Conservation (phyloP, 352 stramenopile genomes). For the Globisporangium acanthophoron region DNA sequence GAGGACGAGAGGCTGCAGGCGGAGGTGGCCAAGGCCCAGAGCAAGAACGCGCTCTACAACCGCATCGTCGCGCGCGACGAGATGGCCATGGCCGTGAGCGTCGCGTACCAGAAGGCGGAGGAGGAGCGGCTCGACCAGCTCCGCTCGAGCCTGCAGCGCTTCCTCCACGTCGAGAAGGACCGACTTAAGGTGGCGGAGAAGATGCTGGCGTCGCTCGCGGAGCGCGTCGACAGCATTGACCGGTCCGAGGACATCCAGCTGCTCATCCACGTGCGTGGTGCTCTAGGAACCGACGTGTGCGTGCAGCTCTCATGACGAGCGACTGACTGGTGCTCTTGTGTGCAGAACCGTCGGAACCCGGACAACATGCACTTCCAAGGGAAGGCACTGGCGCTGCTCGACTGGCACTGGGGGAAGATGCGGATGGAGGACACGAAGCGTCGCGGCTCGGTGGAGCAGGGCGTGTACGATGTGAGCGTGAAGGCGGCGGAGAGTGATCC, state of each 20-base stretch:
- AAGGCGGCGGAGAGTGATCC: background rate
- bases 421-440: slow-evolving; percentile 20
- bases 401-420: slow-evolving; percentile 80
- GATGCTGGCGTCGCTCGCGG: slow-evolving; percentile 51
- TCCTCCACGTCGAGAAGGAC: slow-evolving; percentile 75
- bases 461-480: slow-evolving; percentile 7
- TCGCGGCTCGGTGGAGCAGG: slow-evolving; percentile 13
- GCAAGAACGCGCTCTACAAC: slow-evolving; percentile 79
- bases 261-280: slow-evolving; percentile 50
- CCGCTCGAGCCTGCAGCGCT: slow-evolving; percentile 58
- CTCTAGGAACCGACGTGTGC: too few relatives aligned
- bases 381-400: slow-evolving; percentile 76
- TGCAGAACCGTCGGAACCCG: slow-evolving; percentile 63
- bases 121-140: slow-evolving; percentile 80
- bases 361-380: slow-evolving; percentile 88
- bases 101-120: slow-evolving; percentile 81
- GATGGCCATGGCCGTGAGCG: slow-evolving; percentile 87
- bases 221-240: slow-evolving; percentile 52
- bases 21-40: slow-evolving; percentile 43
- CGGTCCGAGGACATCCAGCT: slow-evolving; percentile 80
- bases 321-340: background rate
- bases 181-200: slow-evolving; percentile 55
- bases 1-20: slow-evolving; percentile 60
- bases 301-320: background rate
- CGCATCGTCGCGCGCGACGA: slow-evolving; percentile 78